A percentile compares a stretch with the other conserved stretches of the same genome.
Evolutionary conservation across 495 filamentous ascomycete species (phyloP).

Genomic region (Aspergillus olivimuriae): DNA sequence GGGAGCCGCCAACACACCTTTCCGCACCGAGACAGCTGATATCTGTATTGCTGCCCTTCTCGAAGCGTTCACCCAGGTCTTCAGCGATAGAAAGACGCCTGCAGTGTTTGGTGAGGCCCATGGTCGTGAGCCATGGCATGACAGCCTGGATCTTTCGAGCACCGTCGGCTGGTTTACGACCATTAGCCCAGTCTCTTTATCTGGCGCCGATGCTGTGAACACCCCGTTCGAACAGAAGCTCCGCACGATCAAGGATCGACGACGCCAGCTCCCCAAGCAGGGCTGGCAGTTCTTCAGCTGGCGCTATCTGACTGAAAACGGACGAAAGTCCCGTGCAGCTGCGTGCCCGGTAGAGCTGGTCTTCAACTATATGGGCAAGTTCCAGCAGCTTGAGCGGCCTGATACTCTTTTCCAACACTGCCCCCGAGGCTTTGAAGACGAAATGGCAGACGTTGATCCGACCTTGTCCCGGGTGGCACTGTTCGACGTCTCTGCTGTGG

Average conservation of each 20-base stretch:
- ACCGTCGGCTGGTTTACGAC: conserved; percentile 51
- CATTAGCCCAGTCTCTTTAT: conserved; percentile 17
- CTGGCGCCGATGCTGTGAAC: background rate
- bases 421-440: background rate
- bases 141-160: conserved; percentile 32
- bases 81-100: conserved; percentile 38
- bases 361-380: too few species aligned
- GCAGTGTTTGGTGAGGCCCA: conserved; percentile 43
- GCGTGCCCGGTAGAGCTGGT: background rate
- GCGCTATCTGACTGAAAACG: background rate
- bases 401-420: background rate
- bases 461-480: background rate
- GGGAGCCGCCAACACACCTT: too few species aligned
- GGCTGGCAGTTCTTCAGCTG: background rate
- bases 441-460: background rate
- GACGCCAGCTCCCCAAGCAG: background rate
- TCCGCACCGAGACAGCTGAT: too few species aligned
- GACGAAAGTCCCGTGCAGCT: too few species aligned
- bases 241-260: background rate
- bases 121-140: conserved; percentile 36
- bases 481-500: background rate
- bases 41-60: too few species aligned
- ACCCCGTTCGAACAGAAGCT: background rate
- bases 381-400: too few species aligned
- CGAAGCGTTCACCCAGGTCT: conserved; percentile 27